Percentiles rank a stretch among this genome's conserved stretches.
Conservation (phyloP, 352 stramenopile species). For the Phytopythium ostracodes region DNA sequence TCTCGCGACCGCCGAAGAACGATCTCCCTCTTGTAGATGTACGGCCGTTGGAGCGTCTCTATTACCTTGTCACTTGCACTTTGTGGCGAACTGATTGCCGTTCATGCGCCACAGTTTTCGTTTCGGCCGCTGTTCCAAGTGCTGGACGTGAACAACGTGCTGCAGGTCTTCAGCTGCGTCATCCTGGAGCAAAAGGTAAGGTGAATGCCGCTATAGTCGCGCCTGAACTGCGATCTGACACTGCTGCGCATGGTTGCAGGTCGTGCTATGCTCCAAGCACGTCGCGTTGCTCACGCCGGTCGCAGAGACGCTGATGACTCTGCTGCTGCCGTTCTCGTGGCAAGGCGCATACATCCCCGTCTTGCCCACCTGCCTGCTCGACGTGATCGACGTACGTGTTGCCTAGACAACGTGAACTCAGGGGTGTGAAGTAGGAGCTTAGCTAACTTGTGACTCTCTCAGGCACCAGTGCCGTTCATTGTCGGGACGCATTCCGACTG, state of each 20-base stretch:
- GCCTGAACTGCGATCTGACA: background rate
- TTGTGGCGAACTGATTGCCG: background rate
- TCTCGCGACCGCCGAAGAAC: conserved; percentile 88
- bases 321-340: conserved; percentile 94
- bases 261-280: conserved; percentile 91
- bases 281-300: conserved; percentile 88
- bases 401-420: background rate
- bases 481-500: conserved; percentile 88
- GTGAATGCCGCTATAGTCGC: background rate
- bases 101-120: conserved; percentile 66
- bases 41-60: conserved; percentile 5
- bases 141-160: conserved; percentile 90
- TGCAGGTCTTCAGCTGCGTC: conserved; percentile 89
- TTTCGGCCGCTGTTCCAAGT: conserved; percentile 92
- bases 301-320: conserved; percentile 87
- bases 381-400: conserved; percentile 89
- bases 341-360: conserved; percentile 94
- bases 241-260: conserved; percentile 20
- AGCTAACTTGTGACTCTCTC: background rate
- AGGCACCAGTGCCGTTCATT: conserved; percentile 93
- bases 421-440: background rate
- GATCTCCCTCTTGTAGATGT: conserved; percentile 90
- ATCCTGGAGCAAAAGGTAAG: conserved; percentile 86
- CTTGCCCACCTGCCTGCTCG: conserved; percentile 87
- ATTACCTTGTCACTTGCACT: background rate